Conservation (phyloP, 2,329 filamentous ascomycete species). For the Paecilomyces fulvus region DNA sequence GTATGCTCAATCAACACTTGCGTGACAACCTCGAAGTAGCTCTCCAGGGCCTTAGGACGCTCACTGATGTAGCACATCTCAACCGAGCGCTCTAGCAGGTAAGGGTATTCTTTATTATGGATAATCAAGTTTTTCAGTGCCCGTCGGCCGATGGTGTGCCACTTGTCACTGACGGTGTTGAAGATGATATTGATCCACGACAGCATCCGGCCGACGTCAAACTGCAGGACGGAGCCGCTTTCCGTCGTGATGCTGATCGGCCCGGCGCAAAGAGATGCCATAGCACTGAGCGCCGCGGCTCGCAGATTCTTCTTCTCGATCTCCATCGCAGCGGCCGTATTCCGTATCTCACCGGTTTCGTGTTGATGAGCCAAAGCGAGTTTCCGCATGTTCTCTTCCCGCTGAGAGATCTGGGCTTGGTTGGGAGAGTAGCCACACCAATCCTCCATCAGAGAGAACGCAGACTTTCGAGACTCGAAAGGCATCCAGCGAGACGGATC, state of each 20-base stretch:
- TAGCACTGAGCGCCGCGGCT: constrained; percentile 84
- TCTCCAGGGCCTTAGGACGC: constrained; percentile 74
- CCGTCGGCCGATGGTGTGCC: constrained; percentile 79
- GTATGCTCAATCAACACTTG: constrained; percentile 75
- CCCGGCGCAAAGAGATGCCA: constrained; percentile 81
- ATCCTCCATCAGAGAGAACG: constrained; percentile 95
- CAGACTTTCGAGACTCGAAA: constrained; percentile 90
- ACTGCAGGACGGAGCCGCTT: constrained; percentile 77
- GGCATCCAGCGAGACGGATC: constrained; percentile 93
- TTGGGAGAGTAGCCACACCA: constrained; percentile 98
- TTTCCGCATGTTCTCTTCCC: constrained; percentile 81
- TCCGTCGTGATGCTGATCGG: constrained; percentile 83
- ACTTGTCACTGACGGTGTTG: constrained; percentile 80
- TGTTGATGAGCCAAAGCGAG: constrained; percentile 71
- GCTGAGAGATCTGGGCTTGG: constrained; percentile 67
- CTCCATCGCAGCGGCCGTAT: constrained; percentile 81
- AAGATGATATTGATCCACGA: constrained; percentile 96
- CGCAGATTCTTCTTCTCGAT: constrained; percentile 92
- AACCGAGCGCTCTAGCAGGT: constrained; percentile 81
- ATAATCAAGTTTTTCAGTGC: constrained; percentile 84
- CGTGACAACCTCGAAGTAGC: constrained; percentile 88
- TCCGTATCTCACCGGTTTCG: constrained; percentile 64
- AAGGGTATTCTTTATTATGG: constrained; percentile 80
- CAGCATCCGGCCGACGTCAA: constrained; percentile 86
- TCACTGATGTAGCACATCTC: constrained; percentile 82